Base-by-base conservation (phyloP, 2,329 filamentous ascomycete species). In the Decorospora gaudefroyi region DNA sequence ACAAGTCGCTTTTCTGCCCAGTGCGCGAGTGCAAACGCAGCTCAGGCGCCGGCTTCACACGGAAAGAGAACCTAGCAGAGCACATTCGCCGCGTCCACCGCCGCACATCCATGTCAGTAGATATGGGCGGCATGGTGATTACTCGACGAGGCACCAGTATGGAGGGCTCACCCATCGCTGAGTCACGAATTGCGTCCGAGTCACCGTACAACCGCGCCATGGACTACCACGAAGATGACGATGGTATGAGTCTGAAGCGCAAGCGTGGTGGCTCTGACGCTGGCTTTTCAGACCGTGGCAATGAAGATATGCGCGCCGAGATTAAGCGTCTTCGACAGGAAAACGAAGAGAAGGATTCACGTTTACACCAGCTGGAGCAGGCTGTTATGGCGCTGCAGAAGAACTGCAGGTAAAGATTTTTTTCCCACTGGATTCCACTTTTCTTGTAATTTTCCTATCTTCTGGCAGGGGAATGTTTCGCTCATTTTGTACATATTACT, bases 61-160 rank as follows among this genome's bases (percentile, higher is more conserved):
- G 92, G 35, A 88, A 91, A 64, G 92, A 97, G 72, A 97, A 97
- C 61, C 78, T 96, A 3, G 90, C 92, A 65, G 92, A 97, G 72
- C 92, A 97, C 71, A 76, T 96, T 12, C 87, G 92, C 13, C 85
- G 92, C 17, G 88, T 95, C n/a, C 92, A 97, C 67, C 67, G 70
- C 15, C 52, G 67, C 34, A 65, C 67, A 15, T 71, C 67, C 46
- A 66, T 62, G 56, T 67, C 64, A 37, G 62, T 59, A 5, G 67
- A 69, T 48, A 54, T 69, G 46, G 62, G 67, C 38, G 59, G 61
- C 44, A 38, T 68, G 21, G 53, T 68, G 26, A 63, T 68, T 36
- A 67, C 25, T 52, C 49, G 19, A 29, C 50, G 34, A 49, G 43
- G n/a, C 43, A 38, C 7, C 41, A 49, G 53, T 2, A 51, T 61